phyloP scores from a whole-genome alignment of 805 yeast species.

The Sungouiella thailandica region DNA sequence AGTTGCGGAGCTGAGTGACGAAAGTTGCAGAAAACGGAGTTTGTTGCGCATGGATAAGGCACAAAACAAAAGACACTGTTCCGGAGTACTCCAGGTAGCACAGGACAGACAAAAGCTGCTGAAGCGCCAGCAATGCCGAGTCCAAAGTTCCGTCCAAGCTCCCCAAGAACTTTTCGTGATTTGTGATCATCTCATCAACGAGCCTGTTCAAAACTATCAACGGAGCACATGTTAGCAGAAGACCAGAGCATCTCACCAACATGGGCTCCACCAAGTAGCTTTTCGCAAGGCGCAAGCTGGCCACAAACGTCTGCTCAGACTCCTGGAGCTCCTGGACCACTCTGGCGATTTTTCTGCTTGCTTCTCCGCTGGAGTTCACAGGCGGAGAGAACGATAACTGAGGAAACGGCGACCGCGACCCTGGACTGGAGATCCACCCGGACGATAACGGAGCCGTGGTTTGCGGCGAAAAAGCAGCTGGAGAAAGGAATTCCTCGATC shows the following conservation, averaged over 20 bases:
- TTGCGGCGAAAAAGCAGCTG: too few species aligned
- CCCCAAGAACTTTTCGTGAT: neutral
- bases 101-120: neutral
- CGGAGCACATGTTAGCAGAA: constrained; percentile 10
- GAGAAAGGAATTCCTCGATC: too few species aligned
- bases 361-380: neutral
- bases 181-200: neutral
- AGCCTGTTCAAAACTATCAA: constrained; percentile 4
- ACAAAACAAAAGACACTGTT: neutral
- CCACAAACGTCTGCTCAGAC: constrained; percentile 8
- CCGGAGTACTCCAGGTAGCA: neutral
- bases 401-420: too few species aligned
- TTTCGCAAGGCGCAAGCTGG: constrained; percentile 8
- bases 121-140: neutral
- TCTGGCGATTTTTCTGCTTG: neutral
- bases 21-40: constrained; percentile 9
- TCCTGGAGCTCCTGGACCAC: constrained; percentile 1
- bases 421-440: too few species aligned
- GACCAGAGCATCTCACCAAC: constrained; percentile 5
- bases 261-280: constrained; percentile 10
- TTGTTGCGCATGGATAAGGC: neutral
- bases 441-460: too few species aligned
- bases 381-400: too few species aligned
- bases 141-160: neutral
- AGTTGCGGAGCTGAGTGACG: constrained; percentile 8